phyloP scores from a whole-genome alignment of 306 rosid species.

The Gleditsia sinensis region DNA sequence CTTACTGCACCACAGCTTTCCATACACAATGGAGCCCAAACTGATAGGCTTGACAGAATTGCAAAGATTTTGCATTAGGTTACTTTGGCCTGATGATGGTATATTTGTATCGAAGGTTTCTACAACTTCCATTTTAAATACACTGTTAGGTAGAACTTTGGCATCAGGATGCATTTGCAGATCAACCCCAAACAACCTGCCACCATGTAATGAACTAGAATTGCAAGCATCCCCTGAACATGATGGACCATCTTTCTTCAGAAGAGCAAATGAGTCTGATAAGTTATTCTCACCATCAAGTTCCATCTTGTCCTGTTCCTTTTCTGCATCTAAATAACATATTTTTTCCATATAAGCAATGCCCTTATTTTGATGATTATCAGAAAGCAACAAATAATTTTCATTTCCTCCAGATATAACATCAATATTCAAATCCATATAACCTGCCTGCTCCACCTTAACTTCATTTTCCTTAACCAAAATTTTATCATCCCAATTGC shows the following conservation, averaged over 20 bases:
- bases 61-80: conserved; percentile 34
- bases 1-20: conserved; percentile 76
- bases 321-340: conserved; percentile 29
- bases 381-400: conserved; percentile 39
- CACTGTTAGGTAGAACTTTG: conserved; percentile 24
- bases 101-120: conserved; percentile 25
- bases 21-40: conserved; percentile 65
- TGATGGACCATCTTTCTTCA: conserved; percentile 38
- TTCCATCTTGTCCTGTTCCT: conserved; percentile 41
- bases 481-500: conserved; percentile 29
- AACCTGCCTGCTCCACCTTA: conserved; percentile 44
- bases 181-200: conserved; percentile 56
- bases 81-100: conserved; percentile 22
- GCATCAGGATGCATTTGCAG: conserved; percentile 38
- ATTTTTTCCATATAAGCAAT: conserved; percentile 39
- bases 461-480: conserved; percentile 35
- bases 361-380: conserved; percentile 40
- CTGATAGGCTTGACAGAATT: conserved; percentile 54
- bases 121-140: conserved; percentile 21
- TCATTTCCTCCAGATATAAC: conserved; percentile 46
- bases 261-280: conserved; percentile 26
- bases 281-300: conserved; percentile 28
- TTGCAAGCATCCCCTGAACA: conserved; percentile 37
- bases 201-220: conserved; percentile 38
- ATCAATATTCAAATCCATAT: conserved; percentile 66